Evolutionary conservation across 2,329 filamentous ascomycete genomes (phyloP), one percentile per base, ranked within the genome.

Genomic region (Thelonectria olida): DNA sequence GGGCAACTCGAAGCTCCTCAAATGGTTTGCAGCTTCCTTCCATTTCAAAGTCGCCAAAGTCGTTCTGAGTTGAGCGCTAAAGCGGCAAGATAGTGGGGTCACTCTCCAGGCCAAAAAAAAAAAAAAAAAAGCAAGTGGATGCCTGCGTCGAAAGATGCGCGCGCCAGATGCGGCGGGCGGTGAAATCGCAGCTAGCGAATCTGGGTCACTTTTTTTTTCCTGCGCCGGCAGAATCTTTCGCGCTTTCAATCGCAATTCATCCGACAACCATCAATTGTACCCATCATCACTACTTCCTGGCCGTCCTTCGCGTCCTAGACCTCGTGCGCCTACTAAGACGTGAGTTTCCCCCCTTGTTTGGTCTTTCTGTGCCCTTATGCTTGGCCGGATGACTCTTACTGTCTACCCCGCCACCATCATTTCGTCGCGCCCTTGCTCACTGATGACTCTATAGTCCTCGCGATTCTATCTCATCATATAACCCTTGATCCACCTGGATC

Each of bases 361-460:
- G 49, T 45, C 62, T 50, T 7, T 17, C 48, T 47, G 41, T 22
- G 31, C 45, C 59, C 54, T 28, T 52, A 50, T 52, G 49, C 48
- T 23, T 65, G 54, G 57, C 70, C 64, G 65, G 61, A n/a, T 72
- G 70, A 72, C 70, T 73, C 70, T 60, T 58, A 51, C 53, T 61
- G n/a, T n/a, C 56, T 66, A 72, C 70, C 70, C 70, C 70, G 70
- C 70, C 70, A 72, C 70, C 67, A 65, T 27, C 58, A 63, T 69
- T 69, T 61, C 41, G 53, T 69, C 66, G 69, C 69, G 67, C 67
- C 62, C 49, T 60, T 49, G 58, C 67, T 69, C 45, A 67, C 60
- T 28, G 52, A 41, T 54, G 42, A 62, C 56, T 62, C 38, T 23
- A 60, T 59, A 67, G 66, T 42, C 42, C 42, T 56, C 39, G 28